Base-by-base conservation (phyloP, 768 basidiomycete species). In the Lyophyllum atratum region DNA sequence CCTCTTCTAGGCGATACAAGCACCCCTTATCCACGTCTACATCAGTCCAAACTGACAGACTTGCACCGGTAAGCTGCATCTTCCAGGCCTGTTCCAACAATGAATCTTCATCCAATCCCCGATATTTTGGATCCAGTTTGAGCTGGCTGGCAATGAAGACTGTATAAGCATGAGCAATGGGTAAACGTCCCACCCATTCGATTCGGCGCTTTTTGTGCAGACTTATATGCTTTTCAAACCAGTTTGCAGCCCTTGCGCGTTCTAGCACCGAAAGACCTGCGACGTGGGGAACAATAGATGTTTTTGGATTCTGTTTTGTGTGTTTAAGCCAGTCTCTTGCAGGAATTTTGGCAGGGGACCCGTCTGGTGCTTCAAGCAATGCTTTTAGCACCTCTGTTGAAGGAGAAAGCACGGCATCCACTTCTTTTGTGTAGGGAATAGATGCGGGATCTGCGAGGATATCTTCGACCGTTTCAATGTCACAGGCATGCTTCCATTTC, bases 11-110 rank as follows among this genome's bases (percentile, higher is more conserved):
- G 0, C 14, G 24, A 21, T 55, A 59, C 0, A 68, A 33, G 34
- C 63, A 65, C 25, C 68, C 64, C 14, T 40, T 42, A 26, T 69
- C 68, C 17, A 71, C 68, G 51, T 71, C 65, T n/a, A 65, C 34
- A 1, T 56, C 57, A 42, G 34, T 42, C 28, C 31, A 46, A n/a
- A 47, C 21, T 6, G 46, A 39, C 4, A 37, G 44, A 8, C n/a
- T n/a, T n/a, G 17, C 34, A 5, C 17, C 24, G 2, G 21, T 46
- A 17, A 29, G n/a, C 24, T 57, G 56, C 5, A 47, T 15, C 12
- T 28, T 15, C 56, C 56, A 57, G 0, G 56, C 56, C 15, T 39
- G 2, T 39, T 47, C 12, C 2, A 56, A 8, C 1, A 48, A 21
- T 12, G 7, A 3, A 33, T 14, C 40, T 17, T 22, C 15, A 25